Base-by-base conservation (phyloP, 1,284 basidiomycete genomes). In the Apiotrichum montevideense region DNA sequence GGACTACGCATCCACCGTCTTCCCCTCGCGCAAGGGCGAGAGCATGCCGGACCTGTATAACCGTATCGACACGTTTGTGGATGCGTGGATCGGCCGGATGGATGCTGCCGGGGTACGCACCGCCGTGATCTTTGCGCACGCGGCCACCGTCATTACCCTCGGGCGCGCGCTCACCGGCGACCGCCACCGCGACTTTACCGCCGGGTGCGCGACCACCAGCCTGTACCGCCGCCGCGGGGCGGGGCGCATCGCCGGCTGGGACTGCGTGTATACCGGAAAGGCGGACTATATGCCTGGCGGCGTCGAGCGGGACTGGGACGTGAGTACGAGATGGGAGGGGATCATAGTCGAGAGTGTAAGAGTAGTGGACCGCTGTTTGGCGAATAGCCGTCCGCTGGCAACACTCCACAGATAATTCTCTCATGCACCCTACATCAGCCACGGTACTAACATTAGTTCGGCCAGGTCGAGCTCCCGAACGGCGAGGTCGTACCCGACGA, bases 111-210 rank as follows among this genome's bases (percentile, higher is more conserved):
- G 73, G 0, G 66, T 76, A 9, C 67, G 68, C 46, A 65, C 66
- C 1, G 74, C 79, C 32, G 71, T 79, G 10, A 66, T 81, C 34
- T 78, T 80, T 58, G 73, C 72, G 11, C 80, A 82, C 65, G 80
- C 80, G 1, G 80, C 80, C 6, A 78, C 69, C 34, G 70, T 78
- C 1, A 78, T 78, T 54, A 74, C 74, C 3, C 58, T 78, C 0
- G 76, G 76, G 1, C 56, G 75, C 51, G 70, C 72, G 40, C 56
- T 61, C 14, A 61, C 60, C 0, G 60, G 60, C 37, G 52, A 62
- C n/a, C 52, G 43, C 32, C 35, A 52, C 0, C 55, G 71, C 8
- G 63, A 74, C 9, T 66, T 77, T 3, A 53, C 60, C 3, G 74
- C 76, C 4, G 76, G 74, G 3, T 77, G 75, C 54, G 72, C 71